Evolutionary conservation across 768 basidiomycete genomes (phyloP).

Genomic region (Pleurotus pulmonarius): DNA sequence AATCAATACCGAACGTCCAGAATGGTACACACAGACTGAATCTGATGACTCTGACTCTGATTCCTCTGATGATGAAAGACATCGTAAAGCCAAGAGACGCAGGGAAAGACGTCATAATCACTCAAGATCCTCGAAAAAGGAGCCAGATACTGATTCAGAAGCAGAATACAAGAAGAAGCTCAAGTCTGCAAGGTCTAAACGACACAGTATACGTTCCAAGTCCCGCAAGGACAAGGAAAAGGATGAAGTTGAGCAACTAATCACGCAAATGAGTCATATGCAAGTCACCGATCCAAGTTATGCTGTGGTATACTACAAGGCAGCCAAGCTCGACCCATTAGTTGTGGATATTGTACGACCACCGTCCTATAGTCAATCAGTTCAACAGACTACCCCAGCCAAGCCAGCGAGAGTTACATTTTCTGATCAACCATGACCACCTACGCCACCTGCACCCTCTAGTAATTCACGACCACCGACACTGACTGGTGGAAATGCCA

Average conservation of each 20-base stretch:
- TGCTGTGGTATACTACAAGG: conserved; percentile 1
- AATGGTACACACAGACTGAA: not conserved
- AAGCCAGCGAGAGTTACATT: not conserved
- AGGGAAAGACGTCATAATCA: not conserved
- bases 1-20: conserved; percentile 4
- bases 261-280: conserved; percentile 1
- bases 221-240: not conserved
- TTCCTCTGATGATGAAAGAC: not conserved
- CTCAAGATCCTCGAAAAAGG: not conserved
- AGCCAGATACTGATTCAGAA: conserved; percentile 2
- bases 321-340: not conserved
- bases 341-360: not conserved
- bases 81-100: not conserved
- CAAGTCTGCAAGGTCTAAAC: not conserved
- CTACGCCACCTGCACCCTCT: not conserved
- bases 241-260: conserved; percentile 7
- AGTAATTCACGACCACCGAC: not conserved
- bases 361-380: not conserved
- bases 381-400: no score
- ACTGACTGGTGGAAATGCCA: not conserved
- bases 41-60: not conserved
- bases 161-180: not conserved
- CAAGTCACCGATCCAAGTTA: conserved; percentile 5
- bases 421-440: not conserved
- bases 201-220: no score